These are phyloP conservation scores for Gossypium gossypioides DNA, from an alignment of 441 rosid genomes.

Conservation along the genomic window DNA sequence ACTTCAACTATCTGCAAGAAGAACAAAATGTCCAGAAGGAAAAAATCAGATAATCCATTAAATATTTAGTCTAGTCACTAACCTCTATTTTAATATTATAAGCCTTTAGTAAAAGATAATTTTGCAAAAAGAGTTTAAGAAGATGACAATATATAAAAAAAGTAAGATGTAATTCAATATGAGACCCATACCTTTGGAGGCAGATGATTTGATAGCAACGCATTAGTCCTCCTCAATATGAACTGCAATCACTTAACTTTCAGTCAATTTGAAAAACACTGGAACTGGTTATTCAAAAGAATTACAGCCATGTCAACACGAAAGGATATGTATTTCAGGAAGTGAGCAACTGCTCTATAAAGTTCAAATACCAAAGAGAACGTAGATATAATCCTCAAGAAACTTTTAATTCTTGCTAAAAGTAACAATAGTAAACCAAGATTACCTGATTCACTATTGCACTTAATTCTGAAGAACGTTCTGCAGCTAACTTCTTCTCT, in stretches of 20 bases:
- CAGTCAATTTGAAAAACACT: conserved; percentile 15
- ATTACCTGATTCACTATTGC: conserved; percentile 90
- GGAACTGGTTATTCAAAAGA: neutral
- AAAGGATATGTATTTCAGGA: neutral
- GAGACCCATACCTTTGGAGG: conserved; percentile 75
- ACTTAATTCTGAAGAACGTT: conserved; percentile 87
- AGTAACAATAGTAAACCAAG: conserved; percentile 8
- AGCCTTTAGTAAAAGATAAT: neutral
- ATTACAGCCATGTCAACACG: neutral
- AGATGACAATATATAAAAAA: neutral
- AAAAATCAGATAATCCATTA: neutral
- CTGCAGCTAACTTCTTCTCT: conserved; percentile 67
- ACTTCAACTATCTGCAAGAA: conserved; percentile 83
- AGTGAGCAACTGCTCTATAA: neutral
- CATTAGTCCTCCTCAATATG: conserved; percentile 91
- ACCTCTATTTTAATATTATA: neutral
- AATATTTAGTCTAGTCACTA: neutral
- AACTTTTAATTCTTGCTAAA: conserved; percentile 5
- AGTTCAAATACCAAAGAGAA: neutral
- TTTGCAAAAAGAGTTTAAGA: neutral
- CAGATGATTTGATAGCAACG: conserved; percentile 86
- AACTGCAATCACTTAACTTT: conserved; percentile 48
- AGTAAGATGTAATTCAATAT: neutral
- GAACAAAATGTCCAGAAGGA: conserved; percentile 17
- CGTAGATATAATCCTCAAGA: conserved; percentile 6